Percentiles rank a stretch among this genome's conserved stretches.
Conservation (phyloP, 768 basidiomycete species). For the Gloeopeniophorella convolvens region DNA sequence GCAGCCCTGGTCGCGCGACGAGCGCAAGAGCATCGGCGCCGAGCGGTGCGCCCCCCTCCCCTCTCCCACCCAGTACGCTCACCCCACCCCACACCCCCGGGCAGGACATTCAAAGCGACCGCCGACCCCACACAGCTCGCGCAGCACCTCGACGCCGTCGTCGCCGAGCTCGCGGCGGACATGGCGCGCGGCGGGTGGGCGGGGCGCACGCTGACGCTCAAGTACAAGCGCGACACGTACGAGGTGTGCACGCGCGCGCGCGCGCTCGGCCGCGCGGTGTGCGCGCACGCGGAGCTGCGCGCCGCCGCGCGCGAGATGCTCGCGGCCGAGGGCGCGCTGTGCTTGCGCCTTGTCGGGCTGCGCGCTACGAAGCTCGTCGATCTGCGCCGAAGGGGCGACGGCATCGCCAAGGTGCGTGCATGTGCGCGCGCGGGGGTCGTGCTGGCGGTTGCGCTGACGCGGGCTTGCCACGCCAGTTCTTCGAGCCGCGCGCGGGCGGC, state of each 20-base stretch:
- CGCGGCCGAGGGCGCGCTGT: constrained; percentile 70
- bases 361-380: constrained; percentile 88
- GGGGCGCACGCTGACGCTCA: constrained; percentile 85
- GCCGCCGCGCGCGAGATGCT: constrained; percentile 80
- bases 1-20: constrained; percentile 66
- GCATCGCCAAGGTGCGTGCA: constrained; percentile 67
- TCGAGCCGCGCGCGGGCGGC: constrained; percentile 34
- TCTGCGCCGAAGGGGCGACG: constrained; percentile 41
- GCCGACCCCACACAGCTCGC: constrained; percentile 61
- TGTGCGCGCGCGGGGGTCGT: neutral
- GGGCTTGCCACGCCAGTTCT: constrained; percentile 41
- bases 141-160: constrained; percentile 72
- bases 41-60: constrained; percentile 72
- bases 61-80: neutral
- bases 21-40: constrained; percentile 86
- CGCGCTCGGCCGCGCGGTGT: constrained; percentile 72
- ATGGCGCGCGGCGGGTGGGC: constrained; percentile 76
- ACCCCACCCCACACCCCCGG: neutral
- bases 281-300: constrained; percentile 66
- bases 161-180: constrained; percentile 75
- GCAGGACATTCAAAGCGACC: constrained; percentile 72
- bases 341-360: constrained; percentile 80
- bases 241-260: constrained; percentile 84
- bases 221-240: constrained; percentile 89
- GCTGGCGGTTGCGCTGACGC: neutral